phyloP scores from a whole-genome alignment of 352 stramenopile species.

The Blastocystis sp. region DNA sequence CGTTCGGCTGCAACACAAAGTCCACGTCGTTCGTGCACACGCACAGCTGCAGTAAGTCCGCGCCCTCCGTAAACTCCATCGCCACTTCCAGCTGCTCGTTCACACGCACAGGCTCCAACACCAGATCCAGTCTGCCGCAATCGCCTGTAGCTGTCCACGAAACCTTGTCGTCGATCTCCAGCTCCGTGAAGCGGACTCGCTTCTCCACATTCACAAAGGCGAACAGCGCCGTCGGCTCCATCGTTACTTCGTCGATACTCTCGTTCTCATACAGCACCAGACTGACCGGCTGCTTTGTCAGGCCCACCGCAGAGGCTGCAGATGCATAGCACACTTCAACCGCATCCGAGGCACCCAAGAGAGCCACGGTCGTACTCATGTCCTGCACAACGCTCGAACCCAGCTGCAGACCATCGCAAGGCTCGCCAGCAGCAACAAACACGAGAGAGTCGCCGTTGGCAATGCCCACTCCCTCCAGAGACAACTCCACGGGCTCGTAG shows the following conservation, averaged over 20 bases:
- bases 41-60: not conserved
- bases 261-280: not conserved
- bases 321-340: constrained; percentile 48
- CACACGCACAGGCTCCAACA: constrained; percentile 19
- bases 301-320: not conserved
- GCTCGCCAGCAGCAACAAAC: constrained; percentile 7
- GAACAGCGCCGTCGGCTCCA: not conserved
- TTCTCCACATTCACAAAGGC: constrained; percentile 53
- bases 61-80: constrained; percentile 18
- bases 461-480: constrained; percentile 7
- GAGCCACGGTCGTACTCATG: not conserved
- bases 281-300: constrained; percentile 46
- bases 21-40: constrained; percentile 42
- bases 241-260: not conserved
- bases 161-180: constrained; percentile 2
- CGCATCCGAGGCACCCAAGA: not conserved
- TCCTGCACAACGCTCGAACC: not conserved
- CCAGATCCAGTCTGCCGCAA: not conserved
- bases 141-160: not conserved
- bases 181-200: not conserved
- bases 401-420: not conserved
- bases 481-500: not conserved
- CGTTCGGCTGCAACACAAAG: constrained; percentile 18
- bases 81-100: constrained; percentile 14
- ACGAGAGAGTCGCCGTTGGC: not conserved